Percentiles rank a stretch among this genome's conserved stretches.
Evolutionary conservation across 1,284 basidiomycete genomes (phyloP).

Genomic region (Trametes sp.): DNA sequence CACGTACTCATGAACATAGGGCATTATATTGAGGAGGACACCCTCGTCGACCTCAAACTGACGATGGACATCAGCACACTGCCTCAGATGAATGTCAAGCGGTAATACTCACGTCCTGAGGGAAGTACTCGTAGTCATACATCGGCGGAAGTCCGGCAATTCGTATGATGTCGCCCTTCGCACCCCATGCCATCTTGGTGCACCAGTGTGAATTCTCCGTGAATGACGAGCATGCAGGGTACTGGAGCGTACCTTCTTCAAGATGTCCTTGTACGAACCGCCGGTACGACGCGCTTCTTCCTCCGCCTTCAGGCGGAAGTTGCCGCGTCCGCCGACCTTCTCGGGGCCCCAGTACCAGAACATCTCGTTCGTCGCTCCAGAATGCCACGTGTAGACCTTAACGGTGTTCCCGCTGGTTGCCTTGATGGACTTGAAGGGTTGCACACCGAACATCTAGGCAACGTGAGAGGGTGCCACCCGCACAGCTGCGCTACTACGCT

Average conservation of each 20-base stretch:
- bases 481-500: not conserved
- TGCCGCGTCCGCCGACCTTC: constrained; percentile 26
- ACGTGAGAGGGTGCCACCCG: not conserved
- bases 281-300: constrained; percentile 22
- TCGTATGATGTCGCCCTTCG: constrained; percentile 22
- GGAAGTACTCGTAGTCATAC: constrained; percentile 36
- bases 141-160: constrained; percentile 35
- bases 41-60: constrained; percentile 4
- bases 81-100: not conserved
- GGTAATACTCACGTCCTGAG: constrained; percentile 30
- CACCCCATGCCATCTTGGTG: constrained; percentile 17
- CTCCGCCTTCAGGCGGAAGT: constrained; percentile 22
- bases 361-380: constrained; percentile 21
- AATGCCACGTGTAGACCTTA: constrained; percentile 30
- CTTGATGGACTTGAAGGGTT: constrained; percentile 12
- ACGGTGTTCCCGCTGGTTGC: constrained; percentile 18
- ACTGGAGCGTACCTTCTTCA: constrained; percentile 20
- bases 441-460: constrained; percentile 27
- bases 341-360: constrained; percentile 30
- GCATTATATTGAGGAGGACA: constrained; percentile 5
- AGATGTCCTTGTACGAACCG: constrained; percentile 17
- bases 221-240: too few relatives aligned
- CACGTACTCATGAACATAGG: constrained; percentile 18
- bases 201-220: not conserved
- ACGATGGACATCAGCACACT: too few relatives aligned